phyloP scores from a whole-genome alignment of 306 rosid genomes.

The Glycine latifolia region DNA sequence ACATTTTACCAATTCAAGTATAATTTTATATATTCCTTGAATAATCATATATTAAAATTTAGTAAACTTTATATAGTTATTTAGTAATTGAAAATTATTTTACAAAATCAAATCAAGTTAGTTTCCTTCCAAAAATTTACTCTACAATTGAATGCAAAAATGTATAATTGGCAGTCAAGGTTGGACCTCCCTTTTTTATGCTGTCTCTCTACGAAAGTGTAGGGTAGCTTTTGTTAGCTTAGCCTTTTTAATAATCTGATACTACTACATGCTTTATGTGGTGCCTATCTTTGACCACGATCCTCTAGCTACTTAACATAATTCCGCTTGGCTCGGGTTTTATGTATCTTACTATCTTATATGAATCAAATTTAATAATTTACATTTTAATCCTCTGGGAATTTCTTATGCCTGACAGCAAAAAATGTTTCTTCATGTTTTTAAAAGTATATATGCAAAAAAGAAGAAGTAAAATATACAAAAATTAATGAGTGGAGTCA shows the following conservation, averaged over 20 bases:
- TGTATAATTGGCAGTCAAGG: neutral
- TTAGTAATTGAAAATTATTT: neutral
- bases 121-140: neutral
- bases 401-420: too few species aligned
- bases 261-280: neutral
- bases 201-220: too few species aligned
- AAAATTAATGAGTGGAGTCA: too few species aligned
- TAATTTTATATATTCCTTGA: too few species aligned
- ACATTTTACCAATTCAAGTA: neutral
- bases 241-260: neutral
- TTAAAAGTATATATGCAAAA: too few species aligned
- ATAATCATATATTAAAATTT: neutral
- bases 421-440: too few species aligned
- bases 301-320: neutral
- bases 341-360: too few species aligned
- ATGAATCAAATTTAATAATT: too few species aligned
- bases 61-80: too few species aligned
- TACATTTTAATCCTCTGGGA: too few species aligned
- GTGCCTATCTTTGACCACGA: constrained; percentile 2
- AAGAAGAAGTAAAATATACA: too few species aligned
- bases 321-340: neutral
- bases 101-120: neutral
- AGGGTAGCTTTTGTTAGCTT: neutral
- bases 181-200: neutral
- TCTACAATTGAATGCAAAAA: neutral